phyloP scores from a whole-genome alignment of 2,329 filamentous ascomycete species.

The Fusarium sublunatum region DNA sequence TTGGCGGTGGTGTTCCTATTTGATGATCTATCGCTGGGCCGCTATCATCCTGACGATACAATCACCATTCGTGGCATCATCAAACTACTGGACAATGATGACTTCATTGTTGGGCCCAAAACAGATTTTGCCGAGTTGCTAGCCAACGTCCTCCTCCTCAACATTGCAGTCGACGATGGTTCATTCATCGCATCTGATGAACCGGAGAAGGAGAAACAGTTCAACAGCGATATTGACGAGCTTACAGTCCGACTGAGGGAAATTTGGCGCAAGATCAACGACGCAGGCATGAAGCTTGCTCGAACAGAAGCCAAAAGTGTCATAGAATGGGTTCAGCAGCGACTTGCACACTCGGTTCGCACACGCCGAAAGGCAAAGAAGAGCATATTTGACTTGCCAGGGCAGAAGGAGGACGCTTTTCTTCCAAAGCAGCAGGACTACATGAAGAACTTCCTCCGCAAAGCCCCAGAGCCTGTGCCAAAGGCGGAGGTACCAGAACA shows the following conservation, averaged over 20 bases:
- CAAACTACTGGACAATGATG: constrained; percentile 57
- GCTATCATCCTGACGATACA: constrained; percentile 54
- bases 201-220: constrained; percentile 56
- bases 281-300: constrained; percentile 77
- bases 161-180: constrained; percentile 78
- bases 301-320: constrained; percentile 81
- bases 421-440: constrained; percentile 60
- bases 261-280: constrained; percentile 73
- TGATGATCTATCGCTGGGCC: constrained; percentile 57
- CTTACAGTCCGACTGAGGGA: constrained; percentile 70
- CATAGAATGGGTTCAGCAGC: constrained; percentile 78
- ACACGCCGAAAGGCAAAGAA: constrained; percentile 68
- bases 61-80: constrained; percentile 59
- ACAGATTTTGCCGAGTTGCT: constrained; percentile 77
- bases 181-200: constrained; percentile 46
- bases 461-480: constrained; percentile 31
- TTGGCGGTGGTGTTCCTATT: constrained; percentile 75
- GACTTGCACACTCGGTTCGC: constrained; percentile 77
- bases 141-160: constrained; percentile 74
- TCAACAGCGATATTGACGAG: constrained; percentile 77
- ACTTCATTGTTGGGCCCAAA: constrained; percentile 63
- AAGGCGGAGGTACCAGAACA: constrained; percentile 1
- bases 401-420: constrained; percentile 52
- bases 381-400: constrained; percentile 60
- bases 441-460: constrained; percentile 61